These are phyloP conservation scores for Cystobasidium ongulense DNA, from an alignment of 768 basidiomycete genomes.

Conservation along the genomic window DNA sequence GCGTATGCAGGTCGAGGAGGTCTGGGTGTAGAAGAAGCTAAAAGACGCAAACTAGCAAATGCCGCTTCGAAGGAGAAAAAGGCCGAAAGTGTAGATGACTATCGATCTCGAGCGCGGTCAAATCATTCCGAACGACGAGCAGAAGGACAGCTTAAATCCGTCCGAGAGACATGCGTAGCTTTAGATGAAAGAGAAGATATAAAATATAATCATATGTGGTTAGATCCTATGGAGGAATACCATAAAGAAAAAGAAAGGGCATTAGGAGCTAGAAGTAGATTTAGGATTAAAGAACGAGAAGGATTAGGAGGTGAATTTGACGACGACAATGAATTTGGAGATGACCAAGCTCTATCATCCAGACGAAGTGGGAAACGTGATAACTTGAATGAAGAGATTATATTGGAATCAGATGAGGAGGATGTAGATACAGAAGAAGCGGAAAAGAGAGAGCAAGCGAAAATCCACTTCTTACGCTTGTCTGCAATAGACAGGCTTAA, in stretches of 20 bases:
- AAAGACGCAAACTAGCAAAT: not conserved
- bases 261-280: conserved; percentile 12
- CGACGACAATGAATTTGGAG: conserved; percentile 30
- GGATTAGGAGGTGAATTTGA: conserved; percentile 5
- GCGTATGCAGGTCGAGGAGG: conserved; percentile 34
- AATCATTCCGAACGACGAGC: conserved; percentile 33
- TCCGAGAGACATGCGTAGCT: conserved; percentile 36
- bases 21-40: conserved; percentile 34
- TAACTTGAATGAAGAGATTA: not conserved
- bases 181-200: conserved; percentile 36
- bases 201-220: conserved; percentile 35
- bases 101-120: conserved; percentile 31
- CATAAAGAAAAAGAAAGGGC: conserved; percentile 8
- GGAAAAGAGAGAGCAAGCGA: not conserved
- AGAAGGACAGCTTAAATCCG: conserved; percentile 31
- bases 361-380: not conserved
- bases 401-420: conserved; percentile 33
- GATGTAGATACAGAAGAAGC: conserved; percentile 6
- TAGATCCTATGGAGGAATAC: conserved; percentile 37
- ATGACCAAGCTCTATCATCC: conserved; percentile 32
- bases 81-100: conserved; percentile 8
- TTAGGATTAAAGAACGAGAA: conserved; percentile 14
- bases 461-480: not conserved
- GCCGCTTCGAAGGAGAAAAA: not conserved
- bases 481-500: conserved; percentile 35